These are phyloP conservation scores for Pascua guehoae DNA, from an alignment of 1,284 basidiomycete genomes.

Conservation along the genomic window DNA sequence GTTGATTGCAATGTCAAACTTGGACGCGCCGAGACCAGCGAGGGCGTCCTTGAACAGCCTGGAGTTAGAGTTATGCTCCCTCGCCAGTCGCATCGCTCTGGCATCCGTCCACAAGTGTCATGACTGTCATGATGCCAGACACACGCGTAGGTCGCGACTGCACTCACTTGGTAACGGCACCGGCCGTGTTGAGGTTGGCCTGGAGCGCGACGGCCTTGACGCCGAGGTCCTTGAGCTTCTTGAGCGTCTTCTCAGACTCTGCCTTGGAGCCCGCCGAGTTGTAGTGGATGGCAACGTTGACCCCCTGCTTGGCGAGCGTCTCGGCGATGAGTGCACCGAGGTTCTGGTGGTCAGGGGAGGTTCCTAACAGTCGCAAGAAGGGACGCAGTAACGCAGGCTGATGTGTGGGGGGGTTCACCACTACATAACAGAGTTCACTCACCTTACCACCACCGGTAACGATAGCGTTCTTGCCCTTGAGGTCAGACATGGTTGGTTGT, in stretches of 20 bases:
- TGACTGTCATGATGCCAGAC: neutral
- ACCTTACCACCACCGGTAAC: conserved; percentile 23
- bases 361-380: neutral
- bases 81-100: neutral
- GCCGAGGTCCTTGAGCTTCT: conserved; percentile 9
- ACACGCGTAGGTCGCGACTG: neutral
- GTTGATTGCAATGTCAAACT: conserved; percentile 26
- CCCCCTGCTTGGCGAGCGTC: conserved; percentile 18
- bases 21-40: conserved; percentile 10
- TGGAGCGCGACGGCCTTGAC: conserved; percentile 17
- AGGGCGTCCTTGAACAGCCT: conserved; percentile 19
- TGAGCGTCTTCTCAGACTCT: conserved; percentile 16
- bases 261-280: conserved; percentile 16
- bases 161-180: conserved; percentile 7
- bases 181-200: conserved; percentile 12
- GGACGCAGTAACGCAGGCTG: too few species aligned
- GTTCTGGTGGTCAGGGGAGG: conserved; percentile 14
- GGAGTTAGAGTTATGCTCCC: neutral
- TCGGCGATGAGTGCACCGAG: conserved; percentile 22
- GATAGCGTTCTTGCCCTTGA: conserved; percentile 21
- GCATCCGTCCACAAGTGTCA: neutral
- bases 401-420: neutral
- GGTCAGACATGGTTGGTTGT: conserved; percentile 4
- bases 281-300: conserved; percentile 25
- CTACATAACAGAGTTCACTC: neutral